These are phyloP conservation scores for Globisporangium spinosum DNA, from an alignment of 352 stramenopile species.

Conservation along the genomic window DNA sequence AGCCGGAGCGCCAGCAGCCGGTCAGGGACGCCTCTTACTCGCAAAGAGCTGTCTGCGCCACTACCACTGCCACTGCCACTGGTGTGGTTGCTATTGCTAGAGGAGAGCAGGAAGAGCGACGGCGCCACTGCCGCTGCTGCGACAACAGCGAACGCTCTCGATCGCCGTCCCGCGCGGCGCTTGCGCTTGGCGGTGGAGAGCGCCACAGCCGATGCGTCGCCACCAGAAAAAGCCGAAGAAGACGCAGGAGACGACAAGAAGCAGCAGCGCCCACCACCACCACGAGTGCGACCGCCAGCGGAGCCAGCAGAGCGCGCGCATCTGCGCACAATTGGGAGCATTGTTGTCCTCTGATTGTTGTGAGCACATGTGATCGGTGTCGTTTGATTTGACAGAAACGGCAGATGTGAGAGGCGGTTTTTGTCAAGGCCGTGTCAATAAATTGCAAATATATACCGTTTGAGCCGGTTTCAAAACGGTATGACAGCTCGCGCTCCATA, in stretches of 20 bases:
- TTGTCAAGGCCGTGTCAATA: too few relatives aligned
- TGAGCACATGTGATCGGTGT: too few relatives aligned
- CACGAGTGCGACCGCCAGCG: neutral
- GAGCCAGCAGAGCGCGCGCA: neutral
- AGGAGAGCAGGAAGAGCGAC: neutral
- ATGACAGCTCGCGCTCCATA: too few relatives aligned
- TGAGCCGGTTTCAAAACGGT: too few relatives aligned
- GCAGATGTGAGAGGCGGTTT: too few relatives aligned
- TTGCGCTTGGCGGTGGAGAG: neutral
- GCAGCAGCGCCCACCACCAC: neutral
- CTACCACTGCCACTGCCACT: neutral
- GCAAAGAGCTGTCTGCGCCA: neutral
- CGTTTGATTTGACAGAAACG: too few relatives aligned
- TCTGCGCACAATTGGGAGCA: neutral
- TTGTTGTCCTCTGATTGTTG: neutral
- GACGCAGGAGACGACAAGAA: neutral
- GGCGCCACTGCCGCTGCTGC: neutral
- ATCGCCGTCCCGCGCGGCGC: neutral
- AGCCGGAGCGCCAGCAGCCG: conserved; percentile 9
- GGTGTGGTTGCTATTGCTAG: neutral
- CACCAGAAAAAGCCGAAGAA: neutral
- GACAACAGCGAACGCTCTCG: neutral
- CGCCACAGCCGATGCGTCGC: neutral
- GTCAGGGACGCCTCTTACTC: neutral
- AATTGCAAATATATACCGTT: too few relatives aligned